Evolutionary conservation across 2,329 filamentous ascomycete genomes (phyloP).

Genomic region (Oidium heveae): DNA sequence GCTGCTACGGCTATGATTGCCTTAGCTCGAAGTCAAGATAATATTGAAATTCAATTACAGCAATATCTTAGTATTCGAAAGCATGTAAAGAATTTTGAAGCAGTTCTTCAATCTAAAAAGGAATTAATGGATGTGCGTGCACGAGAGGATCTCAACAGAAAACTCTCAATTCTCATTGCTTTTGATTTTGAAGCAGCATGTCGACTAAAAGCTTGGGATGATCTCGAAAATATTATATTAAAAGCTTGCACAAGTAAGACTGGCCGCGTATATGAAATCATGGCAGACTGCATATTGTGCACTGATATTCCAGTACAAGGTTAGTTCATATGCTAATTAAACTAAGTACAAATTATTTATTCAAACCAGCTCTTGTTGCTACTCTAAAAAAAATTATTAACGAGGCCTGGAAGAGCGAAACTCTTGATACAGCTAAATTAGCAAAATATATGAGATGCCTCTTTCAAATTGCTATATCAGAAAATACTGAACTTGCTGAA

Average conservation of each 20-base stretch:
- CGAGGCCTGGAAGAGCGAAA: slow-evolving; percentile 31
- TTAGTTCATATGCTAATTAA: slow-evolving; percentile 11
- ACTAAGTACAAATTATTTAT: slow-evolving; percentile 14
- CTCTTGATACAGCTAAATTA: slow-evolving; percentile 31
- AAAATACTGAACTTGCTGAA: slow-evolving; percentile 25
- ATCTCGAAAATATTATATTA: slow-evolving; percentile 32
- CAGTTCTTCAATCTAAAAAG: slow-evolving; percentile 17
- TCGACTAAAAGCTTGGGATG: slow-evolving; percentile 40
- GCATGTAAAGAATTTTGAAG: slow-evolving; percentile 34
- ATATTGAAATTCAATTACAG: slow-evolving; percentile 25
- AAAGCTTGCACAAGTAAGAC: slow-evolving; percentile 21
- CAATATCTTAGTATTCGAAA: slow-evolving; percentile 34
- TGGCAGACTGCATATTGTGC: slow-evolving; percentile 39
- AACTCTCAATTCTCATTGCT: slow-evolving; percentile 40
- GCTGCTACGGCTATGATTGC: slow-evolving; percentile 25
- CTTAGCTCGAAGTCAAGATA: slow-evolving; percentile 25
- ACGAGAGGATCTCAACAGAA: slow-evolving; percentile 28
- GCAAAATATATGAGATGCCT: slow-evolving; percentile 59
- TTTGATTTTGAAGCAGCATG: slow-evolving; percentile 61
- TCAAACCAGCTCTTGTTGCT: slow-evolving; percentile 11
- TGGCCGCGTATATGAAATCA: slow-evolving; percentile 27
- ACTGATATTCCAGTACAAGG: slow-evolving; percentile 25
- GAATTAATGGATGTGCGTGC: slow-evolving; percentile 19
- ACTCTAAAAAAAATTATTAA: slow-evolving; percentile 45
- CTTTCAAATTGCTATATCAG: slow-evolving; percentile 38